These are phyloP conservation scores for Kitagawia praeruptora DNA, from an alignment of 129 eudicot genomes.

Conservation along the genomic window DNA sequence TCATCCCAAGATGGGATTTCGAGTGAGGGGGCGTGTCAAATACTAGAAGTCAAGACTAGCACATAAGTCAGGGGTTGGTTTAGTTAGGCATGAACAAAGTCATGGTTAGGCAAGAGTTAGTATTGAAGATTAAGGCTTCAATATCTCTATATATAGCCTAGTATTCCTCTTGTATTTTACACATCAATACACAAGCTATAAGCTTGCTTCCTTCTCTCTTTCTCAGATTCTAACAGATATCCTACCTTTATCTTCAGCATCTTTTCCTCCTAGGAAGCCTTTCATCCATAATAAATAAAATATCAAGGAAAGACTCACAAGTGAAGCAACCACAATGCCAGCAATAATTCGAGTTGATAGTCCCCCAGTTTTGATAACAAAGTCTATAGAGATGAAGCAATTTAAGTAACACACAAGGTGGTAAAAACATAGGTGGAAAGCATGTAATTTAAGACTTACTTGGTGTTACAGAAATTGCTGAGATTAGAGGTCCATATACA, in stretches of 20 bases:
- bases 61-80: too few species aligned
- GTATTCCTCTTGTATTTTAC: too few species aligned
- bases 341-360: conserved; percentile 47
- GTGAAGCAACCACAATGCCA: conserved; percentile 59
- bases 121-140: too few species aligned
- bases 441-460: conserved; percentile 34
- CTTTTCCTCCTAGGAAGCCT: conserved; percentile 49
- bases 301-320: conserved; percentile 24
- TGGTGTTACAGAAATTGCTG: conserved; percentile 78
- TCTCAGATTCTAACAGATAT: too few species aligned
- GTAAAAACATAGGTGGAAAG: background rate
- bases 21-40: too few species aligned
- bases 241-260: conserved; percentile 47
- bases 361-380: conserved; percentile 41
- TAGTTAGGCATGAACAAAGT: too few species aligned
- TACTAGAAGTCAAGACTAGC: too few species aligned
- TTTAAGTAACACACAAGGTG: conserved; percentile 11
- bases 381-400: conserved; percentile 40
- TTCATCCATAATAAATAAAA: conserved; percentile 38
- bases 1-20: too few species aligned
- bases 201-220: too few species aligned
- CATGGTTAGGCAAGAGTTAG: too few species aligned
- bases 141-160: too few species aligned
- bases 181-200: too few species aligned
- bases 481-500: conserved; percentile 77